These are phyloP conservation scores for Glaciozyma antarctica DNA, from an alignment of 768 basidiomycete genomes.

Conservation along the genomic window DNA sequence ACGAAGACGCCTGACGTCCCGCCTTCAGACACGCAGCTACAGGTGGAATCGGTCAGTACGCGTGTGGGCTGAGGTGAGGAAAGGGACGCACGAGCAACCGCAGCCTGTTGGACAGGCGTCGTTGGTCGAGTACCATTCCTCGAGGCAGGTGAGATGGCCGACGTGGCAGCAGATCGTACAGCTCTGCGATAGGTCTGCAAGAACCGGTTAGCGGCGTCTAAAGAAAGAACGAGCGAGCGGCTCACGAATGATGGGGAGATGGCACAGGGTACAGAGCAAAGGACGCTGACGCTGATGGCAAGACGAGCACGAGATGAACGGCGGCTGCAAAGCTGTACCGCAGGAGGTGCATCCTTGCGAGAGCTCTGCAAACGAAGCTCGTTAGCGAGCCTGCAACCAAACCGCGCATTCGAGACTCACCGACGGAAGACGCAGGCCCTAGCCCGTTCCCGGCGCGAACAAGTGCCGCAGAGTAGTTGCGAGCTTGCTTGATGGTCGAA, in stretches of 20 bases:
- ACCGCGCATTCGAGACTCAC: neutral
- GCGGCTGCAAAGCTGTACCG: neutral
- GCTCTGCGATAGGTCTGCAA: constrained; percentile 17
- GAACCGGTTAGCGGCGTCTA: neutral
- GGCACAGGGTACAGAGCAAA: constrained; percentile 17
- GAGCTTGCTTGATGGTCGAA: neutral
- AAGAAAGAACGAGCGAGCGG: neutral
- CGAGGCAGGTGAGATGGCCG: constrained; percentile 26
- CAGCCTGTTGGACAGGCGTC: constrained; percentile 21
- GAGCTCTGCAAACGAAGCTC: neutral
- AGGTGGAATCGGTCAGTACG: too few relatives aligned
- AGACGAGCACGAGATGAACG: neutral
- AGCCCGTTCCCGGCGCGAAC: constrained; percentile 18
- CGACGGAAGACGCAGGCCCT: constrained; percentile 5
- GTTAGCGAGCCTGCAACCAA: neutral
- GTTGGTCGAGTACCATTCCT: constrained; percentile 11
- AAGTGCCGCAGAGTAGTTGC: neutral
- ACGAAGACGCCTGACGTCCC: too few relatives aligned
- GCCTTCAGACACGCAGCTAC: too few relatives aligned
- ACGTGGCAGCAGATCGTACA: constrained; percentile 24
- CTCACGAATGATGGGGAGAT: constrained; percentile 18
- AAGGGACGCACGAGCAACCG: constrained; percentile 21
- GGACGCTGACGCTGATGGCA: constrained; percentile 9
- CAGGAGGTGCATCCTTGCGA: constrained; percentile 6
- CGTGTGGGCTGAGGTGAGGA: too few relatives aligned